phyloP scores from a whole-genome alignment of 345 rosid genomes.

The Corymbia maculata region DNA sequence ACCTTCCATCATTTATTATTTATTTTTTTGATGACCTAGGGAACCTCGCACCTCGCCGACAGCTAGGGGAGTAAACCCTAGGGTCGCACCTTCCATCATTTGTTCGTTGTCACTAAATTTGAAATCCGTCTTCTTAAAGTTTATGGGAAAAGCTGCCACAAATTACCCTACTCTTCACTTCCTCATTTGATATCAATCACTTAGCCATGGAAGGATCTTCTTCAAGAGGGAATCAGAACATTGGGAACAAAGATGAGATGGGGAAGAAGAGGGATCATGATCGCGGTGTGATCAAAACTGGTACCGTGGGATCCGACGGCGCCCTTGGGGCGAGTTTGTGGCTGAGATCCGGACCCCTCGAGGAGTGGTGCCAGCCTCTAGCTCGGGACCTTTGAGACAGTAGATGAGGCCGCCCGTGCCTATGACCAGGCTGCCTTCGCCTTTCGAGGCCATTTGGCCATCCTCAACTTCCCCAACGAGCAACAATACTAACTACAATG shows the following conservation, averaged over 20 bases:
- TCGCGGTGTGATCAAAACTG: not conserved
- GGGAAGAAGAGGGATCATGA: not conserved
- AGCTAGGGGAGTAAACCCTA: no score
- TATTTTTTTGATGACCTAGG: no score
- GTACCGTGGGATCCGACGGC: not conserved
- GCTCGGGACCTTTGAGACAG: conserved; percentile 43
- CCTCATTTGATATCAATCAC: not conserved
- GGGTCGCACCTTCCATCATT: no score
- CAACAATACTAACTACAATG: conserved; percentile 5
- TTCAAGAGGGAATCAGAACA: not conserved
- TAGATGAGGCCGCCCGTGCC: conserved; percentile 43
- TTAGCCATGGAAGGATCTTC: not conserved
- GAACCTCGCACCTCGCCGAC: no score
- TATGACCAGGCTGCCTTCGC: conserved; percentile 50
- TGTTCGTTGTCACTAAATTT: no score
- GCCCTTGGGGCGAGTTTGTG: not conserved
- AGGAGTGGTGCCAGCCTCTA: conserved; percentile 62
- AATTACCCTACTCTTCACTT: not conserved
- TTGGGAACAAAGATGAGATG: not conserved
- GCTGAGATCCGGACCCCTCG: not conserved
- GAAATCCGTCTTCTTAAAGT: not conserved
- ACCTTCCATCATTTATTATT: not conserved
- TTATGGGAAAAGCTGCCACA: not conserved
- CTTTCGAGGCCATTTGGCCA: conserved; percentile 42
- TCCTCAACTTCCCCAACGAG: conserved; percentile 62